A percentile compares a stretch with the other conserved stretches of the same genome.
phyloP scores from a whole-genome alignment of 192 early-diverging fungal genomes.

The Linnemannia elongata region DNA sequence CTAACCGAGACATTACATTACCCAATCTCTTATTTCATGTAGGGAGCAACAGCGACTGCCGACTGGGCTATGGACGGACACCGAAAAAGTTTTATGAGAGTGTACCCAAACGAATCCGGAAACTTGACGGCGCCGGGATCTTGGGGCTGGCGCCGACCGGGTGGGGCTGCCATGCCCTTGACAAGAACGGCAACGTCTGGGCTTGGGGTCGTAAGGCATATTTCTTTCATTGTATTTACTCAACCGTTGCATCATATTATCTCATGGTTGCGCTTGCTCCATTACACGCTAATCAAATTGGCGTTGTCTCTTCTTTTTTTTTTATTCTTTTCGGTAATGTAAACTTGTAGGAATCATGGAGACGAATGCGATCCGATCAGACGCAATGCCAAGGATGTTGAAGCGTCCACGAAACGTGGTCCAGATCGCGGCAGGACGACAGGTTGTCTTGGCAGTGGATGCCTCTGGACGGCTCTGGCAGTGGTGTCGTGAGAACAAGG shows the following conservation, averaged over 20 bases:
- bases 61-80: constrained; percentile 43
- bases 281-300: neutral
- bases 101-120: constrained; percentile 40
- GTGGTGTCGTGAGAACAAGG: constrained; percentile 51
- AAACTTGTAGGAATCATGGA: constrained; percentile 44
- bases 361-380: constrained; percentile 24
- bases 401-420: constrained; percentile 31
- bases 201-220: constrained; percentile 49
- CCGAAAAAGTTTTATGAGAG: constrained; percentile 46
- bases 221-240: neutral
- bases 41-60: constrained; percentile 40
- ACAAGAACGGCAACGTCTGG: constrained; percentile 47
- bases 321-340: neutral
- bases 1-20: neutral
- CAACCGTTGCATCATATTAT: neutral
- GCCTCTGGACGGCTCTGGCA: constrained; percentile 43
- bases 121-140: constrained; percentile 43
- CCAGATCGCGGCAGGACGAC: constrained; percentile 30
- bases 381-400: constrained; percentile 47
- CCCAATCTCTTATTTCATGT: neutral
- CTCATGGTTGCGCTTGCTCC: neutral
- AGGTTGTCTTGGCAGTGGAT: constrained; percentile 41
- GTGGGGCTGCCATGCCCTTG: constrained; percentile 49
- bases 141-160: constrained; percentile 38
- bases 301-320: neutral